Percentiles rank a stretch among this genome's conserved stretches.
These are phyloP conservation scores for Murraya koenigii DNA, from an alignment of 345 rosid species.

Conservation along the genomic window DNA sequence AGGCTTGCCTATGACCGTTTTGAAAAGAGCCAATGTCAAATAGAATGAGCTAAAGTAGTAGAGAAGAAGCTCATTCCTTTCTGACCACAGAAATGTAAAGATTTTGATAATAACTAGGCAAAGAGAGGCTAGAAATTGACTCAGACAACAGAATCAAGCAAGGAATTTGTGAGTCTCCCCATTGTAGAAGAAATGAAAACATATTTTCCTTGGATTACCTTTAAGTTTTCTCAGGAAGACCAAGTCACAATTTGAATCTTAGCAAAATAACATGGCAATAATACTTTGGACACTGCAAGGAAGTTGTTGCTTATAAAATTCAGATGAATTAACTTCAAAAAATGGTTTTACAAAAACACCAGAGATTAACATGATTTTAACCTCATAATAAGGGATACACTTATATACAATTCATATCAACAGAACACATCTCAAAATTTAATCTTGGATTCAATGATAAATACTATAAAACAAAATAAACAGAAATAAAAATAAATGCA, in stretches of 20 bases:
- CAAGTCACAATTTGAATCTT: background rate
- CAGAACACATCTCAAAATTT: background rate
- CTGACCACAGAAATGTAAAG: background rate
- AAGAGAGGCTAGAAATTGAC: background rate
- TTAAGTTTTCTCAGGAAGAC: background rate
- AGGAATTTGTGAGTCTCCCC: background rate
- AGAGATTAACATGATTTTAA: background rate
- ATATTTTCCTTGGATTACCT: background rate
- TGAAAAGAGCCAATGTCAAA: conserved; percentile 27
- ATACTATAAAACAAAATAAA: background rate
- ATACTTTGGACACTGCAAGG: background rate
- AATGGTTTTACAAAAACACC: background rate
- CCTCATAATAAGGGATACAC: background rate
- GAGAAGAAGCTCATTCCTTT: background rate
- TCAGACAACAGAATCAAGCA: background rate
- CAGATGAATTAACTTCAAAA: background rate
- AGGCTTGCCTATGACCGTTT: conserved; percentile 45
- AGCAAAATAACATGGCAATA: background rate
- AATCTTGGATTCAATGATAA: background rate
- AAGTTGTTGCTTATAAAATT: background rate
- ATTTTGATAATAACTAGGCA: background rate
- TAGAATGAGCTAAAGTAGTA: conserved; percentile 26
- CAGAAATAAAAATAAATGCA: background rate
- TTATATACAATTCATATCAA: background rate
- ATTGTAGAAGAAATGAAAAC: background rate